Evolutionary conservation across 352 stramenopile genomes (phyloP), one percentile per base, ranked within the genome.

Genomic region (Proteromonas lacertae): DNA sequence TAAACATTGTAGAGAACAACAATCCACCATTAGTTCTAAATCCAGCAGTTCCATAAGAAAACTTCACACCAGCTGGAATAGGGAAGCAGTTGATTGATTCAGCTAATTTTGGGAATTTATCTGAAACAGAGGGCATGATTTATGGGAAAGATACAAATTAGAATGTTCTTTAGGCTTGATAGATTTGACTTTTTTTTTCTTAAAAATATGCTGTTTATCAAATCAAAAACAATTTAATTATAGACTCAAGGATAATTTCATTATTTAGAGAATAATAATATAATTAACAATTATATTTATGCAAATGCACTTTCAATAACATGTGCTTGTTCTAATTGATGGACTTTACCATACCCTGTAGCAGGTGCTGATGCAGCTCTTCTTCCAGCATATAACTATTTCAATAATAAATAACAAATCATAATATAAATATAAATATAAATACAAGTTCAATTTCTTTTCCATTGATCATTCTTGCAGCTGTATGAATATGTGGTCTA

Each of bases 401-500:
- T 32, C 43, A 19, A 25, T 24, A 16, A 36, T n/a, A 7, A 34
- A 23, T 16, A 18, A 31, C 13, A 31, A 13, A 13, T 13, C 13
- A 13, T 31, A 36, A 12, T 2, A 1, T 7, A 12, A 13, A 26
- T 40, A 14, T 26, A 16, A 24, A 19, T 26, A 40, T 40, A 40
- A 10, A 26, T 13, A 17, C 45, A 20, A 28, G 49, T 40, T 13
- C n/a, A n/a, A n/a, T n/a, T n/a, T n/a, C n/a, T n/a, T n/a, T n/a
- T n/a, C 52, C 54, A 46, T 84, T 84, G 25, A 90, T 64, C 51
- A 81, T 65, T 38, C 63, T 64, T 20, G 82, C 67, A 22, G 78
- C 67, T 24, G 82, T 94, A 60, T 90, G 79, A 41, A 94, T 82
- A 45, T 79, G 67, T 35, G 78, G 74, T 22, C 55, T 51, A 4